Conservation (phyloP, 139 green algal species). For the Medakamo hakoo region DNA sequence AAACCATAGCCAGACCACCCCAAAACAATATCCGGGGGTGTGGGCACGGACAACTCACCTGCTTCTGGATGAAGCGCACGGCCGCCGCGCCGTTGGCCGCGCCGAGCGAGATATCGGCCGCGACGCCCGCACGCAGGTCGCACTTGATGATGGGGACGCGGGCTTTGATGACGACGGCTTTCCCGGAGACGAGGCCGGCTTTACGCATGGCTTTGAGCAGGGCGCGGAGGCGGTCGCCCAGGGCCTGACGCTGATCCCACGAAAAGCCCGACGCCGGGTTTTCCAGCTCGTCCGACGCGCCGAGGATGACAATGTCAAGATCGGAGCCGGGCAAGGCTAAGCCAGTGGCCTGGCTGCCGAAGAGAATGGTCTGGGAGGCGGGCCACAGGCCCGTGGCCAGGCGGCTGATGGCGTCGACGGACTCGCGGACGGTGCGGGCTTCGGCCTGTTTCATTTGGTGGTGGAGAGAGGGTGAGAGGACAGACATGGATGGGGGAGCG, state of each 20-base stretch:
- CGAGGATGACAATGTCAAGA: conserved; percentile 51
- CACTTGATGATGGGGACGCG: conserved; percentile 61
- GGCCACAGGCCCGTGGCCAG: conserved; percentile 32
- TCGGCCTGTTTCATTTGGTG: conserved; percentile 6
- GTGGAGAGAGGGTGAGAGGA: neutral
- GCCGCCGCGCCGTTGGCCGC: conserved; percentile 43
- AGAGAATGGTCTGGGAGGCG: conserved; percentile 30
- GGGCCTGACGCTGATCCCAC: conserved; percentile 5
- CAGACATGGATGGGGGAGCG: neutral
- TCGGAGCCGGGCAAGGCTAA: conserved; percentile 55
- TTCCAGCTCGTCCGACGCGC: conserved; percentile 12
- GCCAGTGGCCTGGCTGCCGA: conserved; percentile 50
- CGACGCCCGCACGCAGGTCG: conserved; percentile 14
- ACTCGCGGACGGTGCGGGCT: conserved; percentile 11
- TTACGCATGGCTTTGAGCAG: conserved; percentile 16
- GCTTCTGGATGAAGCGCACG: conserved; percentile 25
- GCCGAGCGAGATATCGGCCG: conserved; percentile 52
- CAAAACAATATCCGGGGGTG: neutral
- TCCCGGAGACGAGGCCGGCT: conserved; percentile 2
- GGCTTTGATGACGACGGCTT: conserved; percentile 26
- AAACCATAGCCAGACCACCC: too few relatives aligned
- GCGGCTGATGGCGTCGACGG: conserved; percentile 17
- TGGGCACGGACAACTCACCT: conserved; percentile 1
- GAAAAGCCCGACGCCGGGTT: conserved; percentile 18
- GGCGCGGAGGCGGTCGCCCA: conserved; percentile 15